Evolutionary conservation across 169 alveolate species (phyloP).

Genomic region (Eimeria brunetti): DNA sequence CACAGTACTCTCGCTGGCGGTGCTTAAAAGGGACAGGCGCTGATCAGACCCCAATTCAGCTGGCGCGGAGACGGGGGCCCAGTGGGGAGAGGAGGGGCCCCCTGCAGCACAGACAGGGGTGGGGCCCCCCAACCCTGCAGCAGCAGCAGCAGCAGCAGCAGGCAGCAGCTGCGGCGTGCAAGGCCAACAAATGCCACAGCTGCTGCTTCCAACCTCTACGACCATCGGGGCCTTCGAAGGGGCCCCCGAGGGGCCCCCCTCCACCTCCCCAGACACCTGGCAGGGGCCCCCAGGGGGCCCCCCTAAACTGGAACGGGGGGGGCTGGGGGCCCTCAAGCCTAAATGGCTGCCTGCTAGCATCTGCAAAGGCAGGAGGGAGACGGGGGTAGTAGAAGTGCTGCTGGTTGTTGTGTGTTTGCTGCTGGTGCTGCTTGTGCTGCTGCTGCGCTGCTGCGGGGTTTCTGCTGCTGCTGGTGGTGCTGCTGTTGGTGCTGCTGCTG

Average conservation of each 20-base stretch:
- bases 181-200: slow-evolving; percentile 19
- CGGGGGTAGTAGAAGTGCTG: background rate
- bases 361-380: background rate
- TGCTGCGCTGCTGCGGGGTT: background rate
- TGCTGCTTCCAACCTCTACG: background rate
- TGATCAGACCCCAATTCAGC: slow-evolving; percentile 3
- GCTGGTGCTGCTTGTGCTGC: slow-evolving; percentile 4
- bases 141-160: background rate
- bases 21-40: slow-evolving; percentile 34
- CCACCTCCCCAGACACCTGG: background rate
- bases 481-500: slow-evolving; percentile 9
- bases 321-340: background rate
- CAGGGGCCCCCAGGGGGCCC: background rate
- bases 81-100: slow-evolving; percentile 28
- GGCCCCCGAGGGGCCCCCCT: background rate
- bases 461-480: background rate
- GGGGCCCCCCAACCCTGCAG: slow-evolving; percentile 14
- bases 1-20: slow-evolving; percentile 55
- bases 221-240: background rate
- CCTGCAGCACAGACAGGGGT: slow-evolving; percentile 8
- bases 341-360: background rate
- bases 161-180: background rate
- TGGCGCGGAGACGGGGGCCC: background rate
- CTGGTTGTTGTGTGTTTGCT: background rate
- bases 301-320: background rate